phyloP scores from a whole-genome alignment of 805 yeast genomes.

The Myxozyma sirexii region DNA sequence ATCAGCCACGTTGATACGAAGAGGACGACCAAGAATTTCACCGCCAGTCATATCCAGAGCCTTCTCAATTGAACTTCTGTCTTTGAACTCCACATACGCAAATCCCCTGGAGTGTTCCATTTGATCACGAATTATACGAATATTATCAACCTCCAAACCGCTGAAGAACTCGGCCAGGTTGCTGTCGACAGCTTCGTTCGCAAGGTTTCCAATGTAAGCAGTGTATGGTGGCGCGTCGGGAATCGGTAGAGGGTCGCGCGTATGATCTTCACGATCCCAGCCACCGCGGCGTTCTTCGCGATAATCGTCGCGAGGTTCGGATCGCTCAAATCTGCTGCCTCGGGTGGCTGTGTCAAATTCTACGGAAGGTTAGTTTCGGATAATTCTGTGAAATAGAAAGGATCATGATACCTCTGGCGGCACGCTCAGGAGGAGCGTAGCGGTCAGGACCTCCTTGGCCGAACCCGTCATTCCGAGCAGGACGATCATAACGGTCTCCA shows the following conservation, averaged over 20 bases:
- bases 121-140: slow-evolving; percentile 74
- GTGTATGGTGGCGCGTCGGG: slow-evolving; percentile 92
- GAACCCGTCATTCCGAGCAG: slow-evolving; percentile 9
- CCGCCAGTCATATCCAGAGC: slow-evolving; percentile 77
- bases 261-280: slow-evolving; percentile 11
- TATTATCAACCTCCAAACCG: slow-evolving; percentile 54
- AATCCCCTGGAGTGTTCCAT: slow-evolving; percentile 73
- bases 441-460: slow-evolving; percentile 7
- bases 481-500: slow-evolving; percentile 23
- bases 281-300: slow-evolving; percentile 10
- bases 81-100: slow-evolving; percentile 86
- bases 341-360: slow-evolving; percentile 24
- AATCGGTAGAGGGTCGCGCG: slow-evolving; percentile 66
- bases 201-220: slow-evolving; percentile 85
- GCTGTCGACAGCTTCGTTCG: slow-evolving; percentile 76
- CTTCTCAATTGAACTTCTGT: slow-evolving; percentile 73
- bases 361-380: not conserved
- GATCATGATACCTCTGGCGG: slow-evolving; percentile 5
- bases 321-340: slow-evolving; percentile 25
- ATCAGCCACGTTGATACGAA: slow-evolving; percentile 78
- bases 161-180: slow-evolving; percentile 45
- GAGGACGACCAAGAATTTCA: slow-evolving; percentile 68
- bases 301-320: slow-evolving; percentile 13
- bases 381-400: not conserved
- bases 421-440: slow-evolving; percentile 20